These are phyloP conservation scores for Trichoderma guizhouense DNA, from an alignment of 2,329 filamentous ascomycete species.

Conservation along the genomic window DNA sequence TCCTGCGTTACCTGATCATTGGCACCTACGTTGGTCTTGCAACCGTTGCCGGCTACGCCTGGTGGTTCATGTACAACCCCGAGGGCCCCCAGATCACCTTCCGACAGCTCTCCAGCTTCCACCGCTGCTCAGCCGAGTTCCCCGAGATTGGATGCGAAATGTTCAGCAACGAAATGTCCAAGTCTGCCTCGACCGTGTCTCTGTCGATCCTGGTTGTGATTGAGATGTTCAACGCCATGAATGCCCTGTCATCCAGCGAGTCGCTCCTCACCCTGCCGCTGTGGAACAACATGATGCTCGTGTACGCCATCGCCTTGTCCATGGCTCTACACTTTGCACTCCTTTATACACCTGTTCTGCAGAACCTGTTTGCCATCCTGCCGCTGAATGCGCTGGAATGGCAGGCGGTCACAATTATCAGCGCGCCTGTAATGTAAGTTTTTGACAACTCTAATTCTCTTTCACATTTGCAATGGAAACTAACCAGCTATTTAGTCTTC, in stretches of 20 bases:
- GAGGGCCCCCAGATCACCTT: constrained; percentile 89
- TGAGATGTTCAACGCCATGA: constrained; percentile 99
- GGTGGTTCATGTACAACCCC: constrained; percentile 98
- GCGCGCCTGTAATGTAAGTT: constrained; percentile 86
- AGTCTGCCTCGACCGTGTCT: constrained; percentile 88
- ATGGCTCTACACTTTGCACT: constrained; percentile 95
- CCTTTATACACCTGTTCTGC: constrained; percentile 86
- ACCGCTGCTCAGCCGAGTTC: constrained; percentile 82
- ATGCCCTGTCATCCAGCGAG: constrained; percentile 92
- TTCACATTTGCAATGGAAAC: background rate
- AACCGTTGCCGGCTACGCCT: constrained; percentile 96
- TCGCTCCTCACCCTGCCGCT: constrained; percentile 87
- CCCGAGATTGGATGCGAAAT: constrained; percentile 88
- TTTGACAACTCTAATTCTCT: background rate
- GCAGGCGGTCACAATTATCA: constrained; percentile 86
- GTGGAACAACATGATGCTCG: constrained; percentile 98
- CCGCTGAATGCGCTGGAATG: constrained; percentile 84
- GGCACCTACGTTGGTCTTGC: constrained; percentile 92
- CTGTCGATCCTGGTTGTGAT: constrained; percentile 92
- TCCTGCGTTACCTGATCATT: constrained; percentile 96
- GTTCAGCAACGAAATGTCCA: constrained; percentile 81
- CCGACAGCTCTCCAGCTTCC: constrained; percentile 87
- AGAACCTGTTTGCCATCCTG: constrained; percentile 84
- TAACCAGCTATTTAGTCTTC: constrained; percentile 51
- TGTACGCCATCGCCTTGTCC: constrained; percentile 87